phyloP scores from a whole-genome alignment of 192 early-diverging fungal species.

The Irineochytrium annulatum region DNA sequence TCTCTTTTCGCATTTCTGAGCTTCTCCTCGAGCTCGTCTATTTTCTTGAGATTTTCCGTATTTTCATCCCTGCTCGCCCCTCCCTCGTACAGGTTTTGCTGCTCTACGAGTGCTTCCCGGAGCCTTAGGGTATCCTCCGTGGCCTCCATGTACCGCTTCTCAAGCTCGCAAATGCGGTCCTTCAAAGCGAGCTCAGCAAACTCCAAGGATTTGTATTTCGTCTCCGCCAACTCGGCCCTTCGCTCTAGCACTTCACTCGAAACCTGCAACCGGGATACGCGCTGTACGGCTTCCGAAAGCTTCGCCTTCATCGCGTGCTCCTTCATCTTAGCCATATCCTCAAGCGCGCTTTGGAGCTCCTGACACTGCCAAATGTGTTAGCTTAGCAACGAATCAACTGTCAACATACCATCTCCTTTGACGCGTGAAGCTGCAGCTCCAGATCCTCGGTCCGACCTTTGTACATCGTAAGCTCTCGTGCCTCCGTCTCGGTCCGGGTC shows the following conservation, averaged over 20 bases:
- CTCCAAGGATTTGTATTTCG: conserved; percentile 22
- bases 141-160: conserved; percentile 38
- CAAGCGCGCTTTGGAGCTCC: conserved; percentile 1
- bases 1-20: conserved; percentile 24
- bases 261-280: conserved; percentile 23
- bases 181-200: conserved; percentile 23
- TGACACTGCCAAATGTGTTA: neutral
- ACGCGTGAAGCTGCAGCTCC: conserved; percentile 13
- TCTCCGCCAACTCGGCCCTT: conserved; percentile 39
- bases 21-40: conserved; percentile 21
- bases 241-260: conserved; percentile 35
- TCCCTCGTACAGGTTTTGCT: conserved; percentile 30
- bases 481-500: conserved; percentile 4
- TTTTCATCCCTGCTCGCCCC: conserved; percentile 25
- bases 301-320: neutral
- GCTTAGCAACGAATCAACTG: neutral
- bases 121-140: conserved; percentile 32
- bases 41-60: conserved; percentile 15
- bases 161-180: conserved; percentile 24
- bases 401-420: conserved; percentile 4
- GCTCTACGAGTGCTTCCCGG: conserved; percentile 28
- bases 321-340: neutral
- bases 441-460: conserved; percentile 11
- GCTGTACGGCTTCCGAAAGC: conserved; percentile 9
- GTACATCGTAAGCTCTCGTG: neutral